phyloP scores from a whole-genome alignment of 2,329 filamentous ascomycete genomes.

The Teratosphaeria viscida region DNA sequence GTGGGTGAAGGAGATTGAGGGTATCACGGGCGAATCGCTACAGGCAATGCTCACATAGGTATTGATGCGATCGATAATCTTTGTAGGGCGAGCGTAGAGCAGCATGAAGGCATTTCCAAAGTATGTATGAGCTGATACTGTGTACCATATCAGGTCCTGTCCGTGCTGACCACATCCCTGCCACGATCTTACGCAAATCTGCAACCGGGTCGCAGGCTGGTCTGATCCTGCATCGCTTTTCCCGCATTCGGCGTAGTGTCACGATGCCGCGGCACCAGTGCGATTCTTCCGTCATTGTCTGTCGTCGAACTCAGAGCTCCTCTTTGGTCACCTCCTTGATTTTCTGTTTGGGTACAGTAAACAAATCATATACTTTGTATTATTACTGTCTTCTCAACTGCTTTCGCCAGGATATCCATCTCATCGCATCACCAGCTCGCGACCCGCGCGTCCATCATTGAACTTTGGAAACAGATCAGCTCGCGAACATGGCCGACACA shows the following conservation, averaged over 20 bases:
- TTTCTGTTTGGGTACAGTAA: neutral
- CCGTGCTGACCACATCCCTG: neutral
- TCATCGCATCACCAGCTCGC: neutral
- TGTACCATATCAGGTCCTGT: neutral
- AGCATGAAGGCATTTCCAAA: neutral
- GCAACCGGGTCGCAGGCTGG: neutral
- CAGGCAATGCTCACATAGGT: conserved; percentile 62
- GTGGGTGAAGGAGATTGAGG: conserved; percentile 88
- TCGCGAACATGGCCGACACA: conserved; percentile 1
- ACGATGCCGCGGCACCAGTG: neutral
- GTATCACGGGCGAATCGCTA: conserved; percentile 71
- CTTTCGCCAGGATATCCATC: neutral
- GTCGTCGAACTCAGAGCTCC: neutral
- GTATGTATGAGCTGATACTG: too few species aligned
- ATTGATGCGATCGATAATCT: neutral
- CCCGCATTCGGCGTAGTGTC: neutral
- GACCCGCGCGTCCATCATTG: neutral
- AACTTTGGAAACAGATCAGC: neutral
- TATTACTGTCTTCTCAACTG: neutral
- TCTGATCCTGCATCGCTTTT: neutral
- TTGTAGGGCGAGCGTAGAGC: neutral
- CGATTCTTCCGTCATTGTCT: neutral
- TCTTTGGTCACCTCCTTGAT: neutral
- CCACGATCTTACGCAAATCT: neutral
- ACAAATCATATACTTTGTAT: neutral